These are phyloP conservation scores for Catenaria anguillulae DNA, from an alignment of 371 early-diverging fungal genomes.

Conservation along the genomic window DNA sequence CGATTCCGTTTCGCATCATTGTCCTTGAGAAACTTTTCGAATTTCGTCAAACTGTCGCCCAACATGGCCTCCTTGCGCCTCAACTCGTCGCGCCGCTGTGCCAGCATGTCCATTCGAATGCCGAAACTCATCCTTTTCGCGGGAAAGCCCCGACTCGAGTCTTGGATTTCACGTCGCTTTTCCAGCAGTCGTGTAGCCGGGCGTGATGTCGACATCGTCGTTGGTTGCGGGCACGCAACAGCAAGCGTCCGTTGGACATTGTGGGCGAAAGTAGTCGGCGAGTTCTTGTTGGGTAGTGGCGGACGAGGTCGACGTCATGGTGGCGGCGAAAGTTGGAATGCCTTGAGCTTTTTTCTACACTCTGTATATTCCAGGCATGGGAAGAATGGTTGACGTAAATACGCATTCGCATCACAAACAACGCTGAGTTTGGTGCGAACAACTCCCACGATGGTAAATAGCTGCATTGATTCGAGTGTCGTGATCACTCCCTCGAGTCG, in stretches of 20 bases:
- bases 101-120: conserved; percentile 34
- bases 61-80: conserved; percentile 28
- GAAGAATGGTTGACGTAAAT: no score
- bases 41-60: conserved; percentile 33
- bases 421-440: no score
- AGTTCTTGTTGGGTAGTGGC: conserved; percentile 14
- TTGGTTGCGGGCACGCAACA: conserved; percentile 19
- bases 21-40: conserved; percentile 43
- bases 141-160: conserved; percentile 34
- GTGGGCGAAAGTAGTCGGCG: conserved; percentile 28
- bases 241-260: conserved; percentile 32
- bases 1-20: conserved; percentile 38
- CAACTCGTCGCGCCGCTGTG: conserved; percentile 31
- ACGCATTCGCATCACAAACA: no score
- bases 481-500: no score
- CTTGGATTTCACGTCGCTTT: conserved; percentile 35
- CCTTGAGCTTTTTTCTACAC: no score
- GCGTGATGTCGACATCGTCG: conserved; percentile 36
- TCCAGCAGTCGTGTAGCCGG: conserved; percentile 36
- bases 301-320: no score
- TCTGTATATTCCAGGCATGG: no score
- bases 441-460: no score
- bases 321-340: no score
- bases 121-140: conserved; percentile 39
- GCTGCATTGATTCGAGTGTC: no score